Evolutionary conservation across 768 basidiomycete species (phyloP).

Genomic region (Xerocomellus intermedius): DNA sequence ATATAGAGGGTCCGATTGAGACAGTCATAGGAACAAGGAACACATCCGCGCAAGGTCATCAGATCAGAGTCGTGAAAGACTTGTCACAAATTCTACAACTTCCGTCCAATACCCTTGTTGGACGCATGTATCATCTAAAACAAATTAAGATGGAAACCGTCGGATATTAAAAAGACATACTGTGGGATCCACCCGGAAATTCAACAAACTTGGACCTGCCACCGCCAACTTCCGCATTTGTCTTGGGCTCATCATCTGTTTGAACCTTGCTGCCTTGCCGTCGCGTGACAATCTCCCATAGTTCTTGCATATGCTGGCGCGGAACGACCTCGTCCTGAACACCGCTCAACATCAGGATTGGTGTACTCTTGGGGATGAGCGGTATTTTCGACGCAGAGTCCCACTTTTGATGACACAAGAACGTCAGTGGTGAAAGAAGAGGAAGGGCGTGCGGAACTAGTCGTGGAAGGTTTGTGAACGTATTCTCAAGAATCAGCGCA

Average conservation of each 20-base stretch:
- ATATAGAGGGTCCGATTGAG: background rate
- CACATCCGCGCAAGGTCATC: background rate
- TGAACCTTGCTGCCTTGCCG: slow-evolving; percentile 39
- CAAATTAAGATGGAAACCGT: background rate
- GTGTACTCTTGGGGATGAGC: slow-evolving; percentile 59
- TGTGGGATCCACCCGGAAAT: slow-evolving; percentile 54
- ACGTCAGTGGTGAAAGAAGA: slow-evolving; percentile 65
- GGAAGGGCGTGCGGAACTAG: slow-evolving; percentile 84
- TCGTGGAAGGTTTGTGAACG: slow-evolving; percentile 80
- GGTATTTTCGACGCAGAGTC: slow-evolving; percentile 68
- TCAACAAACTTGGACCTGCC: slow-evolving; percentile 57
- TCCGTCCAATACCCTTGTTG: slow-evolving; percentile 55
- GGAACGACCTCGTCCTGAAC: slow-evolving; percentile 53
- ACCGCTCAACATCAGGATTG: slow-evolving; percentile 84
- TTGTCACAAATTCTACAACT: slow-evolving; percentile 48
- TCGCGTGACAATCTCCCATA: slow-evolving; percentile 60
- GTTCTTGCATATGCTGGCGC: slow-evolving; percentile 53
- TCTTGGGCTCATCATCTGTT: slow-evolving; percentile 25
- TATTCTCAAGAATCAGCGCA: slow-evolving; percentile 89
- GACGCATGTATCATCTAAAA: slow-evolving; percentile 52
- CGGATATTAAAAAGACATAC: slow-evolving; percentile 34
- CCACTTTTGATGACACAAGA: slow-evolving; percentile 88
- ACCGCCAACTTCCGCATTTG: slow-evolving; percentile 44
- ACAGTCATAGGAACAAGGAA: background rate
- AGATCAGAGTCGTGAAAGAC: slow-evolving; percentile 15